Evolutionary conservation across 2,329 filamentous ascomycete species (phyloP), one percentile per base, ranked within the genome.

Genomic region (Zasmidium citrigriseum): DNA sequence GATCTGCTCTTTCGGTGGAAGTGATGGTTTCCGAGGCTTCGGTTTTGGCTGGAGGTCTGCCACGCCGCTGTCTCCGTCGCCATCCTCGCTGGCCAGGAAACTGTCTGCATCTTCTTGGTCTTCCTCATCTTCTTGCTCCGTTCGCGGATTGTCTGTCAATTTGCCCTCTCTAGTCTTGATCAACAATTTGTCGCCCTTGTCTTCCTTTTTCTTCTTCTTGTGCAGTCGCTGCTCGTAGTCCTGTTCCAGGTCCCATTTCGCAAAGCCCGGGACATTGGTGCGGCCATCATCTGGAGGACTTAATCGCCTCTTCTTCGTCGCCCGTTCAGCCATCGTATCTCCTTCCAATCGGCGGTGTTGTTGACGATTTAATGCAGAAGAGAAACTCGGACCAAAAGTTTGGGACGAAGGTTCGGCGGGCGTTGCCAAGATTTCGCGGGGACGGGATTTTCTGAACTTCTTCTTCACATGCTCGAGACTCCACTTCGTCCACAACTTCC

Each of bases 231-330:
- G 84, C 75, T 96, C 92, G 80, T 97, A 98, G 74, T 91, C 89
- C 72, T 96, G 89, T 78, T 96, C 95, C 50, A 96, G 83, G 70
- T 96, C 87, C 92, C 93, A 98, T 75, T 86, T 88, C 59, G 90
- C 68, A 50, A 72, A 72, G 38, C 69, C 71, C n/a, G 68, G 64
- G 9, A 67, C 54, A 12, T 51, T 46, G 10, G 25, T 41, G 20
- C 45, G 55, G 4, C 63, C 57, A 20, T 80, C 76, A 4, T 68
- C 72, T 3, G 79, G 73, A 46, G 82, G 80, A 57, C 78, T 83
- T 27, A 84, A 59, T 46, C 80, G 76, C 58, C 80, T 77, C 65
- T 80, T 74, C 69, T 85, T 85, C 11, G 73, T 71, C 50, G 76
- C 76, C 47, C 76, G 76, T 63, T 74, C 76, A 12, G 79, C 77